These are phyloP conservation scores for Venturia pyrina DNA, from an alignment of 2,329 filamentous ascomycete species.

Conservation along the genomic window DNA sequence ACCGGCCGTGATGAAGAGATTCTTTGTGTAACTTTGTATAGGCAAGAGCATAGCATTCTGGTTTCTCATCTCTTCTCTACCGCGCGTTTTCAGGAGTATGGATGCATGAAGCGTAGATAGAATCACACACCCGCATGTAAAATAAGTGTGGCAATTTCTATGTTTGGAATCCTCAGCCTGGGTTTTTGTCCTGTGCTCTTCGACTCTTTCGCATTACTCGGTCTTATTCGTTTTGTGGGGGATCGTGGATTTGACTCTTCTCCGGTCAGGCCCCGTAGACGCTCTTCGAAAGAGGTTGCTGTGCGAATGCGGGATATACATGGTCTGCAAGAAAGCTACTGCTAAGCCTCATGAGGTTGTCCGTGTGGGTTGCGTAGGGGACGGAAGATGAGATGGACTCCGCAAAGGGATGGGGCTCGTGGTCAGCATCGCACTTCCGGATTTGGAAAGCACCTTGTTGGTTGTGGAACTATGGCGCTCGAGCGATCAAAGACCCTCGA, in stretches of 20 bases:
- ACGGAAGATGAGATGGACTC: no score
- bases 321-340: no score
- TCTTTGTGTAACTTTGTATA: not conserved
- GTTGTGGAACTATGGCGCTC: not conserved
- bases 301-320: no score
- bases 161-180: not conserved
- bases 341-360: no score
- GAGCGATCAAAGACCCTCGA: not conserved
- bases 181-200: not conserved
- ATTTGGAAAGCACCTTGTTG: not conserved
- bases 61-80: conserved; percentile 1
- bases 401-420: no score
- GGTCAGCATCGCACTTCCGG: not conserved
- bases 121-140: not conserved
- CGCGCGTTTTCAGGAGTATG: not conserved
- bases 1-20: conserved; percentile 1
- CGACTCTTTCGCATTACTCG: not conserved
- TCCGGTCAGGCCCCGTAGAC: no score
- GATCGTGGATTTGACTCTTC: not conserved
- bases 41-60: not conserved
- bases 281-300: no score
- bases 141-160: not conserved
- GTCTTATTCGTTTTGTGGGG: not conserved
- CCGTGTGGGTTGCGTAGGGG: no score
- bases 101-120: not conserved